Conservation (phyloP, 1,284 basidiomycete species). For the Ganoderma multipileum region DNA sequence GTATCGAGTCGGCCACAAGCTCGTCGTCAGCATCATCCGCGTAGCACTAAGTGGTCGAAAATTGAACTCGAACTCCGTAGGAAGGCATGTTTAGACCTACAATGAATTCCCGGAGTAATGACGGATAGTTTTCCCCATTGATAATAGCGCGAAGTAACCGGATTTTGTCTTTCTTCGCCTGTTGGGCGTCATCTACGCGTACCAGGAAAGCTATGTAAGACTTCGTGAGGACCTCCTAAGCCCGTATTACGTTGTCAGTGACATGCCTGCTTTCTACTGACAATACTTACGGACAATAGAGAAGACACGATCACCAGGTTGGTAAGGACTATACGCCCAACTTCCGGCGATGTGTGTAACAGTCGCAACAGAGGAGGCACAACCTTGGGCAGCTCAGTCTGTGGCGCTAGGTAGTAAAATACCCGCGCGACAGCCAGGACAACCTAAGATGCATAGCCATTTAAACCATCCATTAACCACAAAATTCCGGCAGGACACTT, state of each 20-base stretch:
- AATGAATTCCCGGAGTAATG: slow-evolving; percentile 81
- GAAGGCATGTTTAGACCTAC: slow-evolving; percentile 49
- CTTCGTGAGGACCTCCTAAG: slow-evolving; percentile 55
- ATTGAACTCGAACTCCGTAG: neutral
- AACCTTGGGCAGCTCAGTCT: slow-evolving; percentile 60
- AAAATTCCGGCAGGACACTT: slow-evolving; percentile 33
- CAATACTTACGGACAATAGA: slow-evolving; percentile 61
- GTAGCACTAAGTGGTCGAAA: slow-evolving; percentile 64
- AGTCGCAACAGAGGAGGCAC: slow-evolving; percentile 75
- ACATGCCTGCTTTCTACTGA: neutral
- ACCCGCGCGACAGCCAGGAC: slow-evolving; percentile 76
- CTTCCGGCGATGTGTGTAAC: slow-evolving; percentile 67
- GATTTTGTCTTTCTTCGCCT: slow-evolving; percentile 79
- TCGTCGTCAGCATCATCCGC: slow-evolving; percentile 74
- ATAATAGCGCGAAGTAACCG: slow-evolving; percentile 71
- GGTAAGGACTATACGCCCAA: slow-evolving; percentile 76
- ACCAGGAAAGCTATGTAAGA: slow-evolving; percentile 75
- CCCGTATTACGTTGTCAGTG: neutral
- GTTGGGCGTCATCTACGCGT: slow-evolving; percentile 66
- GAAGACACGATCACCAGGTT: slow-evolving; percentile 73
- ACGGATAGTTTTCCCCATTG: slow-evolving; percentile 69
- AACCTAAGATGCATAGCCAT: slow-evolving; percentile 55
- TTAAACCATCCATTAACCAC: neutral
- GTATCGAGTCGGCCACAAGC: slow-evolving; percentile 76
- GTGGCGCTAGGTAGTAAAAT: slow-evolving; percentile 78